Conservation (phyloP, 352 stramenopile species). For the Peronospora farinosa region DNA sequence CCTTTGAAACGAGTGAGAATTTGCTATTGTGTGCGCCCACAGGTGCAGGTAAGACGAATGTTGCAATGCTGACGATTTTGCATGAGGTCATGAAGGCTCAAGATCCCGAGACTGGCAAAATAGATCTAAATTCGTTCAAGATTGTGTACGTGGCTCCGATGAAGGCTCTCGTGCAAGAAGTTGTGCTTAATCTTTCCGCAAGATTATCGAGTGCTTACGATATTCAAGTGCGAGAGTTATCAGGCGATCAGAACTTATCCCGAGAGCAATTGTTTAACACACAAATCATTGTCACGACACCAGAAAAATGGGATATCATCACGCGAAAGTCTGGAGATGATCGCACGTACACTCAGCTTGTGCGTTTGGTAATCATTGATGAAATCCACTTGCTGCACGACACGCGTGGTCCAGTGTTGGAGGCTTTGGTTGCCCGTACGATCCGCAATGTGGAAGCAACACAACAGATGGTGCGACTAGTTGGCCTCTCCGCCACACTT, state of each 20-base stretch:
- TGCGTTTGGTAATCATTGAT: slow-evolving; percentile 99
- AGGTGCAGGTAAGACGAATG: slow-evolving; percentile 98
- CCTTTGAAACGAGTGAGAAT: slow-evolving; percentile 94
- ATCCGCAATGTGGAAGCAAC: slow-evolving; percentile 97
- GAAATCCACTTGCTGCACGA: slow-evolving; percentile 99
- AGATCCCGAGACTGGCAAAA: slow-evolving; percentile 67
- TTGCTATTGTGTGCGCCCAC: slow-evolving; percentile 98
- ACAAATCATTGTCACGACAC: slow-evolving; percentile 99
- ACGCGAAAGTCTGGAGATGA: slow-evolving; percentile 97
- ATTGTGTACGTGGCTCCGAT: slow-evolving; percentile 99
- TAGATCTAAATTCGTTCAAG: slow-evolving; percentile 97
- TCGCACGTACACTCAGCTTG: slow-evolving; percentile 96
- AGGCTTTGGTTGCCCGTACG: slow-evolving; percentile 95
- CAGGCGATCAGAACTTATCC: slow-evolving; percentile 96
- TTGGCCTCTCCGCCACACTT: slow-evolving; percentile 97
- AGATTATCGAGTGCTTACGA: slow-evolving; percentile 90
- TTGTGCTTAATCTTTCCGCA: slow-evolving; percentile 96
- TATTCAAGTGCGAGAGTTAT: slow-evolving; percentile 95
- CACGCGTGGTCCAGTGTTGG: slow-evolving; percentile 95
- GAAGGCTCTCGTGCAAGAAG: slow-evolving; percentile 99
- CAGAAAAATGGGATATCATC: slow-evolving; percentile 99
- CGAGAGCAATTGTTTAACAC: slow-evolving; percentile 97
- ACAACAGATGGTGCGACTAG: slow-evolving; percentile 94
- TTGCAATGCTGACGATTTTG: slow-evolving; percentile 97
- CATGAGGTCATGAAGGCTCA: slow-evolving; percentile 95